phyloP scores from a whole-genome alignment of 2,329 filamentous ascomycete genomes.

The Metarhizium album region DNA sequence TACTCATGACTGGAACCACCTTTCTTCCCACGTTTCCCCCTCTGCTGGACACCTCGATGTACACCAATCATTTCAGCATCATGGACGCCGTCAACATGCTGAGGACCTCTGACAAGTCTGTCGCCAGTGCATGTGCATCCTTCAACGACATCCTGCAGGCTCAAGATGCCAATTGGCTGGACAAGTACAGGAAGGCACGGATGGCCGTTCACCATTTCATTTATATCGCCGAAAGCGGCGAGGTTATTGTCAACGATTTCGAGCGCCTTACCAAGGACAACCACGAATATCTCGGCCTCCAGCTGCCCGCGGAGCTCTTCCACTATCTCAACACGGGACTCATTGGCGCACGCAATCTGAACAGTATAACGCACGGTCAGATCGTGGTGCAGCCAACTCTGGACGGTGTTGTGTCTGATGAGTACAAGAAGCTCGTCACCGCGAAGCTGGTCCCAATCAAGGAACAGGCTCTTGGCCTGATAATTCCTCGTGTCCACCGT shows the following conservation, averaged over 20 bases:
- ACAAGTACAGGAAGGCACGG: conserved; percentile 76
- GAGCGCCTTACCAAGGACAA: conserved; percentile 71
- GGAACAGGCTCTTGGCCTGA: conserved; percentile 64
- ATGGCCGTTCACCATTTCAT: conserved; percentile 84
- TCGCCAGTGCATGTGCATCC: conserved; percentile 62
- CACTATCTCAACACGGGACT: conserved; percentile 80
- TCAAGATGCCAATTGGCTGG: conserved; percentile 64
- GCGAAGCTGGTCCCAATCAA: conserved; percentile 63
- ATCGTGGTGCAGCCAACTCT: conserved; percentile 73
- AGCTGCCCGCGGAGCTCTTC: conserved; percentile 80
- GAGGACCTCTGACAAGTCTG: conserved; percentile 54
- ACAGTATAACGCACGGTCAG: conserved; percentile 71
- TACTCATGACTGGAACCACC: conserved; percentile 71
- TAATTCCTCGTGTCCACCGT: conserved; percentile 70
- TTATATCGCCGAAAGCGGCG: conserved; percentile 66
- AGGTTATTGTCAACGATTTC: conserved; percentile 62
- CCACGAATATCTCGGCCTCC: conserved; percentile 82
- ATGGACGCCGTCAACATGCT: conserved; percentile 71
- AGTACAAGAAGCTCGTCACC: conserved; percentile 72
- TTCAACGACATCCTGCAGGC: conserved; percentile 70
- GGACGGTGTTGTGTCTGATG: conserved; percentile 67
- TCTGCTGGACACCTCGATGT: conserved; percentile 48
- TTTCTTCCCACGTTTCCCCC: conserved; percentile 73
- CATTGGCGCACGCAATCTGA: conserved; percentile 67
- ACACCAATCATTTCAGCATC: conserved; percentile 51